These are phyloP conservation scores for Phytophthora sp. DNA, from an alignment of 352 stramenopile species.

Conservation along the genomic window DNA sequence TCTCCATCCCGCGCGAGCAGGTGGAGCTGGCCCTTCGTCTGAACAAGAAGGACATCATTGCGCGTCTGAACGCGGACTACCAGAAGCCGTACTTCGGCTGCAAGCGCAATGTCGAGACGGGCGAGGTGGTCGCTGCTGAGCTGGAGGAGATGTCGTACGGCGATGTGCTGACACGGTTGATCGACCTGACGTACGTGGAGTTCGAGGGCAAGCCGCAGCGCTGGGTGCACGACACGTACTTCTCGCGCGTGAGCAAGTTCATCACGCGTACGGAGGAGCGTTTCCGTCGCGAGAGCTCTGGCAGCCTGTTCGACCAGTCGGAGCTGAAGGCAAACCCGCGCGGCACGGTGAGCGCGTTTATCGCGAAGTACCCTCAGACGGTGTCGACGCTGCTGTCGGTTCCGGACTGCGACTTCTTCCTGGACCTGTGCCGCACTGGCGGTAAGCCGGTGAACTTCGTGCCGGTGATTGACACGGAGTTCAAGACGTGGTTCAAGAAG, in stretches of 20 bases:
- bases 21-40: constrained; percentile 65
- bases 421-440: constrained; percentile 78
- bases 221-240: constrained; percentile 81
- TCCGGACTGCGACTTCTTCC: constrained; percentile 83
- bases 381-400: constrained; percentile 70
- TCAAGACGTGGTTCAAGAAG: constrained; percentile 91
- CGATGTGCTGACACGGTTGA: constrained; percentile 76
- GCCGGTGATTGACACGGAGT: constrained; percentile 79
- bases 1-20: constrained; percentile 75
- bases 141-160: constrained; percentile 89
- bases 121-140: constrained; percentile 48
- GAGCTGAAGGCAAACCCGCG: constrained; percentile 51
- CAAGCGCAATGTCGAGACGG: constrained; percentile 47
- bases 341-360: constrained; percentile 50
- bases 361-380: constrained; percentile 55
- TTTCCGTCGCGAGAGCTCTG: constrained; percentile 49
- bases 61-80: constrained; percentile 84
- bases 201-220: constrained; percentile 53
- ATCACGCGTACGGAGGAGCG: constrained; percentile 71
- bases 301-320: constrained; percentile 48
- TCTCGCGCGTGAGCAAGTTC: constrained; percentile 76
- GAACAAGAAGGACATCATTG: constrained; percentile 82
- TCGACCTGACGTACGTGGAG: constrained; percentile 83
- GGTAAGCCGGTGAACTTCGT: constrained; percentile 91
- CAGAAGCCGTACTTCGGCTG: constrained; percentile 91